A percentile compares a stretch with the other conserved stretches of the same genome.
These are phyloP conservation scores for Coemansia sp. DNA, from an alignment of 192 early-diverging fungal genomes.

Conservation along the genomic window DNA sequence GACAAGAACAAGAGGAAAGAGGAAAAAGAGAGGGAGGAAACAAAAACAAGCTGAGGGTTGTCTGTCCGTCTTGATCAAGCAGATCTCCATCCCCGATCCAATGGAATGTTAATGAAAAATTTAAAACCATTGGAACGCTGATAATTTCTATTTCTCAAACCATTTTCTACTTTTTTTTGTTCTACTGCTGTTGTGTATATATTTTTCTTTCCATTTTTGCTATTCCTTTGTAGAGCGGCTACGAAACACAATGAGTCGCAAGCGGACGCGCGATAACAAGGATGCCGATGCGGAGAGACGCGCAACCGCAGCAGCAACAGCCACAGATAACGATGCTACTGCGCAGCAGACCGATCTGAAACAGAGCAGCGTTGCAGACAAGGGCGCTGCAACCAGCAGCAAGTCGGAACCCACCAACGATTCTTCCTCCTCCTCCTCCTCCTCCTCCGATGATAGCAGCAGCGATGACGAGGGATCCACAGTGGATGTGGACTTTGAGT, in stretches of 20 bases:
- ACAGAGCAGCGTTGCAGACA: neutral
- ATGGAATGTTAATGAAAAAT: neutral
- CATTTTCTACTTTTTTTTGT: constrained; percentile 9
- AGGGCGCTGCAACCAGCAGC: neutral
- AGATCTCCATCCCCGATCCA: neutral
- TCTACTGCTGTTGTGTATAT: neutral
- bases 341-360: constrained; percentile 2
- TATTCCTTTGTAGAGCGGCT: neutral
- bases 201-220: neutral
- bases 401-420: neutral
- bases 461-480: constrained; percentile 10
- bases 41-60: neutral
- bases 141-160: neutral
- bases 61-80: neutral
- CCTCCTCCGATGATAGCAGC: neutral
- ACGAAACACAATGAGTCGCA: constrained; percentile 20
- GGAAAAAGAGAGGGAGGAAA: neutral
- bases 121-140: constrained; percentile 1
- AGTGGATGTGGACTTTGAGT: constrained; percentile 94
- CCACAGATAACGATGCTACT: neutral
- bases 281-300: constrained; percentile 5
- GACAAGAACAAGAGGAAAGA: neutral
- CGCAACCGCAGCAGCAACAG: neutral
- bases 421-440: too few species aligned
- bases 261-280: constrained; percentile 20